Evolutionary conservation across 2,329 filamentous ascomycete genomes (phyloP).

Genomic region (Lecanosticta acicola): DNA sequence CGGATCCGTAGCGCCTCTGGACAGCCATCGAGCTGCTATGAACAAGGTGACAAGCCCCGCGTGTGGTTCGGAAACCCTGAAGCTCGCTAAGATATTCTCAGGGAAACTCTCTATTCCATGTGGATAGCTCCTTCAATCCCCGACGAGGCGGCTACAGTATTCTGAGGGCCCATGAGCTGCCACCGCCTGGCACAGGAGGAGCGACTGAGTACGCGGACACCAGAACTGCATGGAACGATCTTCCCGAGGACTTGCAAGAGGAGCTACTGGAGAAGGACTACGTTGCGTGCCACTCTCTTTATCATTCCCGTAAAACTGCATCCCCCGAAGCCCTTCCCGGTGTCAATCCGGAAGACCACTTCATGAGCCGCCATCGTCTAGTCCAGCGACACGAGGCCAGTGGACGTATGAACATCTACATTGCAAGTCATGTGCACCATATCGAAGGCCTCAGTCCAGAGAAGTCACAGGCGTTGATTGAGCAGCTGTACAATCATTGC

Average conservation of each 20-base stretch:
- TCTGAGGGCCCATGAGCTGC: conserved; percentile 47
- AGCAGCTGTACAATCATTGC: conserved; percentile 44
- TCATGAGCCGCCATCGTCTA: conserved; percentile 44
- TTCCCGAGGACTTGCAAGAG: conserved; percentile 34
- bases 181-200: conserved; percentile 45
- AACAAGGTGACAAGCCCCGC: conserved; percentile 24
- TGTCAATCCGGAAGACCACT: conserved; percentile 38
- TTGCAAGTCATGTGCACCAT: conserved; percentile 51
- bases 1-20: conserved; percentile 39
- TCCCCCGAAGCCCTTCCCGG: conserved; percentile 46
- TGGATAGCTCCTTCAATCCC: conserved; percentile 53
- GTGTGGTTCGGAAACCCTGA: too few relatives aligned
- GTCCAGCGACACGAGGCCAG: conserved; percentile 49
- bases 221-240: conserved; percentile 46
- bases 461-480: conserved; percentile 35
- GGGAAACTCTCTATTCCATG: conserved; percentile 47
- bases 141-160: conserved; percentile 50
- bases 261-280: conserved; percentile 39
- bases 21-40: conserved; percentile 34
- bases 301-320: conserved; percentile 49
- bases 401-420: conserved; percentile 50
- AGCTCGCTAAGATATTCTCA: too few relatives aligned
- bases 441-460: conserved; percentile 41
- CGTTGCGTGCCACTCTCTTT: conserved; percentile 48
- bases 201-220: conserved; percentile 52